Evolutionary conservation across 164 flowering plant species (phyloP).

Genomic region (Cinnamomum micranthum): DNA sequence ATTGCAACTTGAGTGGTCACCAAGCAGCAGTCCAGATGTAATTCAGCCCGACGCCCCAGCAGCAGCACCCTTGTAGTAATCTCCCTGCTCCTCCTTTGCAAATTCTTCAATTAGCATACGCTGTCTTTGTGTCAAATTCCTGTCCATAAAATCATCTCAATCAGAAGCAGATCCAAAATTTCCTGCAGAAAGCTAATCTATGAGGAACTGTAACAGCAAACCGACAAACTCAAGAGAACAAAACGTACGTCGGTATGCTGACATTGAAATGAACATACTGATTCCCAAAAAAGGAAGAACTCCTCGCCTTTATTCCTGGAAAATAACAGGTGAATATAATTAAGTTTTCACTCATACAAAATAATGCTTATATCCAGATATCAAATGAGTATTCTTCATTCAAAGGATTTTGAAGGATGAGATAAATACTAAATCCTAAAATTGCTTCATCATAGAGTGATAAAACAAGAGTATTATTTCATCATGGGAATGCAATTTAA

Average conservation of each 20-base stretch:
- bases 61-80: conserved; percentile 47
- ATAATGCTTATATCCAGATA: neutral
- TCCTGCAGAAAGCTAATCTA: neutral
- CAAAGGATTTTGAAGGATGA: neutral
- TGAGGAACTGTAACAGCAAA: too few species aligned
- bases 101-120: conserved; percentile 82
- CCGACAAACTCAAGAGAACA: neutral
- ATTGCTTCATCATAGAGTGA: neutral
- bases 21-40: neutral
- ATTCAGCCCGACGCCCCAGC: conserved; percentile 51
- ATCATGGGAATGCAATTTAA: neutral
- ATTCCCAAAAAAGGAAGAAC: conserved; percentile 60
- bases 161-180: neutral
- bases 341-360: neutral
- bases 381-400: neutral
- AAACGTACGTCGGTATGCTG: conserved; percentile 82
- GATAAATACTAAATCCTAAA: neutral
- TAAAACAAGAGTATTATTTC: neutral
- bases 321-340: neutral
- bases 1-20: neutral
- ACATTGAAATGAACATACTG: conserved; percentile 93
- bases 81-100: conserved; percentile 81
- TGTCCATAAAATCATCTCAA: conserved; percentile 21
- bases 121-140: conserved; percentile 77
- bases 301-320: conserved; percentile 72